Base-by-base conservation (phyloP, 371 early-diverging fungal species). In the Rhizopus stolonifer region DNA sequence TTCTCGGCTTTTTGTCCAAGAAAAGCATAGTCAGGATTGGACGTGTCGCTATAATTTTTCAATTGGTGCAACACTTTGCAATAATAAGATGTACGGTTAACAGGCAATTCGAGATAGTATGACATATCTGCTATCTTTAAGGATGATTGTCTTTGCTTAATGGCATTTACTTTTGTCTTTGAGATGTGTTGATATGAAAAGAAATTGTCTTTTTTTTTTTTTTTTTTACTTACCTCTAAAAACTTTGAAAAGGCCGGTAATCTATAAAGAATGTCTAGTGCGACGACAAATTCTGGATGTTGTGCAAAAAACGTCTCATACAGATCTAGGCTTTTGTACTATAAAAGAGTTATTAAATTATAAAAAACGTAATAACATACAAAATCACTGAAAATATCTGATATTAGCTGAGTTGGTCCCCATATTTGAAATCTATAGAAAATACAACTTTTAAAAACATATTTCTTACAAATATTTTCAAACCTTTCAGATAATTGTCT, bases 321-420 rank as follows among this genome's bases (percentile, higher is more conserved):
- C 15, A 9, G 10, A 0, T 7, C 42, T 4, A 42, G 22, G 18
- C 13, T 5, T 19, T 42, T 42, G 22, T 42, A 21, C 42, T 42
- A 42, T 10, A 42, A 10, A 42, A 21, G 2, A n/a, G 2, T 14
- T 6, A 36, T 42, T 2, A 42, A 21, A 42, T 21, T 2, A 21
- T 9, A 4, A 19, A 42, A 21, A 42, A n/a, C 10, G n/a, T 4
- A 14, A 50, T 5, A 32, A 55, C 60, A 22, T 70, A 70, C 70
- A 42, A 70, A 47, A 29, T 38, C 24, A 26, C 25, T 25, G 48
- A 70, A 61, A 14, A 70, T 15, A 52, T 70, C 71, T 14, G 71
- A 64, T 25, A 70, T 36, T 15, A 70, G 24, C 44, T 70, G 71
- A 24, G 71, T 70, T 21, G 71, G 71, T 9, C 71, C 71, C 71